Base-by-base conservation (phyloP, 305 asterid species). In the Coffea humblotiana region DNA sequence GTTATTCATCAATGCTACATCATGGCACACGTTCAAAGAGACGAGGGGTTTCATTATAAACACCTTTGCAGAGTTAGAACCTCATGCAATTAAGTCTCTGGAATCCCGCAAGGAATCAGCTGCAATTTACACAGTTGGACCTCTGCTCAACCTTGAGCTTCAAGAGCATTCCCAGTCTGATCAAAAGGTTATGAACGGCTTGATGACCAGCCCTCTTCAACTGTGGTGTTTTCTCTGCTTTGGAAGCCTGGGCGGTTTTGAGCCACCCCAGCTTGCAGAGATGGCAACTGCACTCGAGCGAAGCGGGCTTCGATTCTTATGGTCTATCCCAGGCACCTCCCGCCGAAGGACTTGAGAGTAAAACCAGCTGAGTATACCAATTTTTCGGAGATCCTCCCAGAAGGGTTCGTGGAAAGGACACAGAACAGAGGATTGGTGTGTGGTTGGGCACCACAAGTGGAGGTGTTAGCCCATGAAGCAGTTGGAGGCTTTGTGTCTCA, bases 51-150 rank as follows among this genome's bases (percentile, higher is more conserved):
- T 90, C 2, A 9, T 92, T 79, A 79, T 90, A 21, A 93, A 93
- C 77, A 89, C 97, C 0, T 90, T 92, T 19, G 14, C 70, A 66
- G 97, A 90, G 74, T 85, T 93, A 3, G 93, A 93, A 60, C 19
- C 89, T 3, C 82, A 48, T 66, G 89, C 89, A 3, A 37, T 92
- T 23, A 71, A 88, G 0, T 75, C 92, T 4, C 40, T 83, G 0
- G 66, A 43, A 54, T 73, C 88, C 19, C 72, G 68, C 8, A 71
- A 35, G 1, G 83, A 48, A 18, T 63, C 79, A 52, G 92, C 92
- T 3, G 79, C 79, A 0, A 63, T 92, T 82, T 90, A 85, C 71
- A 83, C 72, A 14, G 72, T 76, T 27, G 79, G 79, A 16, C 79
- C 79, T n/a, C 48, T 76, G 15, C 52, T 76, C 72, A 45, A 64